Conservation (phyloP, 257 asterid genomes). For the Gentiana macrophylla region DNA sequence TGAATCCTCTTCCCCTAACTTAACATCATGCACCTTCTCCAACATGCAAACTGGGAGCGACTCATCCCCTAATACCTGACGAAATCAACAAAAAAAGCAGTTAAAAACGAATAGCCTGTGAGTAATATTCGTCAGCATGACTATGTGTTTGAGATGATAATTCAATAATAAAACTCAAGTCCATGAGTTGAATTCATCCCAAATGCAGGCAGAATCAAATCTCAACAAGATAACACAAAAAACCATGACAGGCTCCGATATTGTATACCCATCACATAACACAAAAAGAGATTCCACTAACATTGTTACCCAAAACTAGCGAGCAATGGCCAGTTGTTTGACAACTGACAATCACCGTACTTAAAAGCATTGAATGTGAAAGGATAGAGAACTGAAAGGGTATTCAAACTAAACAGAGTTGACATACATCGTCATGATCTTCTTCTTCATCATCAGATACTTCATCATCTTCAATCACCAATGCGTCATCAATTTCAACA, state of each 20-base stretch:
- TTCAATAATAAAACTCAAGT: too few relatives aligned
- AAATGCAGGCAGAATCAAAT: too few relatives aligned
- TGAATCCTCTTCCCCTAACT: conserved; percentile 71
- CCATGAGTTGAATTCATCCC: not conserved
- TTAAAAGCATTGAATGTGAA: too few relatives aligned
- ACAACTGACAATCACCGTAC: too few relatives aligned
- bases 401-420: not conserved
- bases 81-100: conserved; percentile 10
- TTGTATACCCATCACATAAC: too few relatives aligned
- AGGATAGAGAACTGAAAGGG: too few relatives aligned
- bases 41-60: conserved; percentile 63
- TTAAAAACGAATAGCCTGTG: not conserved
- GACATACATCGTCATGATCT: conserved; percentile 73
- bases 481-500: conserved; percentile 70
- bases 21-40: conserved; percentile 88
- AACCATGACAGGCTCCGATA: too few relatives aligned
- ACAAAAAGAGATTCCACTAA: too few relatives aligned
- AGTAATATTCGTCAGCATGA: not conserved
- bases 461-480: conserved; percentile 96
- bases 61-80: conserved; percentile 72
- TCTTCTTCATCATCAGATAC: conserved; percentile 84
- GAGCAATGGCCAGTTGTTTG: too few relatives aligned
- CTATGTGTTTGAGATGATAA: too few relatives aligned
- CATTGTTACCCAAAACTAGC: too few relatives aligned
- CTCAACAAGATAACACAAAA: too few relatives aligned